Evolutionary conservation across 768 basidiomycete species (phyloP), one percentile per base, ranked within the genome.

Genomic region (Antrodiella citrinella): DNA sequence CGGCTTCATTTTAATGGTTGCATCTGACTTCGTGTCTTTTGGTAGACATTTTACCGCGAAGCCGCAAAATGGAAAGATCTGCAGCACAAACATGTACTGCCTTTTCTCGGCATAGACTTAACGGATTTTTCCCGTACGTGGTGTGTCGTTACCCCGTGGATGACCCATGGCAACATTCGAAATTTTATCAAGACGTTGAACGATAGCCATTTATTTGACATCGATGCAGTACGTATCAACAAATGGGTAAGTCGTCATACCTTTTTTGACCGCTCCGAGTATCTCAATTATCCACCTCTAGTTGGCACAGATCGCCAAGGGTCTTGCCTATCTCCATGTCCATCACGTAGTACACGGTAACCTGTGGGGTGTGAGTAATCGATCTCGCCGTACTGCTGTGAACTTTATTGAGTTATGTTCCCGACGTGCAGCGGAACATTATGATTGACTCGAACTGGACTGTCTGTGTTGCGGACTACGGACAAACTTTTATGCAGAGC

Each of bases 401-500:
- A 4, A 18, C 1, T 26, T 9, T 9, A 20, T 50, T 24, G 19
- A 3, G 23, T 19, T 12, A 10, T n/a, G n/a, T n/a, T n/a, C n/a
- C n/a, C n/a, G n/a, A n/a, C n/a, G 15, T 18, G 23, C 26, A 56
- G 55, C 47, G 26, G 2, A 56, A 54, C 21, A 45, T 56, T 35
- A 49, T 56, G n/a, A 50, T 56, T 11, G 49, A 50, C 26, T 30
- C 19, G 18, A 22, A 26, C 38, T 18, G 41, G 10, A 5, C 42
- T 39, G 49, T 46, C 15, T 40, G 49, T n/a, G 35, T 56, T 22
- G 49, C 55, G 12, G 55, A 56, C 25, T 56, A 54, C 43, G 55
- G 55, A 13, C 49, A 51, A 2, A 35, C 49, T 4, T 45, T n/a
- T 15, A 26, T 50, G 26, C 22, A 39, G 26, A 38, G 18, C 18